Conservation (phyloP, 106 monocot genomes). For the Platanthera zijinensis region DNA sequence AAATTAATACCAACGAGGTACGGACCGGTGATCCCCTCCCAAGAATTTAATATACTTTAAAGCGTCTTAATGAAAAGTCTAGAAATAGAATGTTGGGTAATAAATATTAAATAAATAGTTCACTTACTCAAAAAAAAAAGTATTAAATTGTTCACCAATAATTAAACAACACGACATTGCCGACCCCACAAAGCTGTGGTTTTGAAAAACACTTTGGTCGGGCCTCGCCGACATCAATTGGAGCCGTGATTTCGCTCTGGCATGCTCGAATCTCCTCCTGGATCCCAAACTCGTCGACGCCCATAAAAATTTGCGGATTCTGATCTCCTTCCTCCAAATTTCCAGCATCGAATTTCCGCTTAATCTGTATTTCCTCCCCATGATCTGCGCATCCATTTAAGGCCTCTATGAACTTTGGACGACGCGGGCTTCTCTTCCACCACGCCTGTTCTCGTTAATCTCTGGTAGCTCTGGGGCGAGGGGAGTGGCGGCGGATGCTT, state of each 20-base stretch:
- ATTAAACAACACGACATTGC: background rate
- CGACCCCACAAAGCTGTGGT: background rate
- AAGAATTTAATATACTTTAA: too few species aligned
- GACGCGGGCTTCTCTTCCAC: background rate
- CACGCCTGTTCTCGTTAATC: background rate
- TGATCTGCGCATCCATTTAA: background rate
- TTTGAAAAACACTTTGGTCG: background rate
- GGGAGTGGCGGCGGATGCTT: conserved; percentile 9
- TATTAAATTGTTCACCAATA: background rate
- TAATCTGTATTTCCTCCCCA: background rate
- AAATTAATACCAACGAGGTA: too few species aligned
- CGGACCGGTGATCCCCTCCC: too few species aligned
- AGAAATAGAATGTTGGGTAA: too few species aligned
- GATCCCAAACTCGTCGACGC: background rate
- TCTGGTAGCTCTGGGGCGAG: conserved; percentile 3
- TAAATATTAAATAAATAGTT: too few species aligned
- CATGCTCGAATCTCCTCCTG: too few species aligned
- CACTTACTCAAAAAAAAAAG: too few species aligned
- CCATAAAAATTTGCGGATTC: background rate
- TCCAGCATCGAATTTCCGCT: background rate
- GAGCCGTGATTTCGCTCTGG: background rate
- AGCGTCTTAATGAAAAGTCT: too few species aligned
- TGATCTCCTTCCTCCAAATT: background rate
- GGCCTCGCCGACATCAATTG: background rate
- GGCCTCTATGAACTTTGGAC: conserved; percentile 2